Conservation (phyloP, 1,139 yeast species). For the Suhomyces bolitotheri region DNA sequence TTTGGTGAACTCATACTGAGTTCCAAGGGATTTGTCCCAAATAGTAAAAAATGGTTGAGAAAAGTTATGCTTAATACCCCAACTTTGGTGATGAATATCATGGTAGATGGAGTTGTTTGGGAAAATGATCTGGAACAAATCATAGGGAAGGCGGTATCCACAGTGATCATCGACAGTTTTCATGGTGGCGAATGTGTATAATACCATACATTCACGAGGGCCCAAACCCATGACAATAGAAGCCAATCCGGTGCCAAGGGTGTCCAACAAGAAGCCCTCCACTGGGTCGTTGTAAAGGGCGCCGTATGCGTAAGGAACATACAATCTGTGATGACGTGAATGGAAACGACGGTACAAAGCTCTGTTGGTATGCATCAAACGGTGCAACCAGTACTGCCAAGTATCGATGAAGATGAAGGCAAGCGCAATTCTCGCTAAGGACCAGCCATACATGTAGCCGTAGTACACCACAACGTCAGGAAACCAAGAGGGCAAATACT, state of each 20-base stretch:
- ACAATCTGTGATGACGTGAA: constrained; percentile 89
- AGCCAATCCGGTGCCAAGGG: constrained; percentile 89
- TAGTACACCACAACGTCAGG: constrained; percentile 49
- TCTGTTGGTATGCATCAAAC: constrained; percentile 83
- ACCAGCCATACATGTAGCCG: constrained; percentile 60
- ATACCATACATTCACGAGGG: constrained; percentile 71
- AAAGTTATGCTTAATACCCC: constrained; percentile 91
- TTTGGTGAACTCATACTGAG: constrained; percentile 70
- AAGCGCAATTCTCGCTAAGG: constrained; percentile 52
- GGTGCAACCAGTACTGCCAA: constrained; percentile 92
- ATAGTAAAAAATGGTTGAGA: constrained; percentile 96
- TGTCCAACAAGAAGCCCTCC: constrained; percentile 90
- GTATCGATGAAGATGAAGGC: constrained; percentile 83
- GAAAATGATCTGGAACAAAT: constrained; percentile 82
- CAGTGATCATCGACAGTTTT: constrained; percentile 98
- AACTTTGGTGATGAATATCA: constrained; percentile 94
- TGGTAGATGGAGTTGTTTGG: constrained; percentile 96
- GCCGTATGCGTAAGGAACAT: constrained; percentile 96
- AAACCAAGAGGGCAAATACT: constrained; percentile 33
- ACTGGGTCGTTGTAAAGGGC: constrained; percentile 92
- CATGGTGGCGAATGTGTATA: constrained; percentile 86
- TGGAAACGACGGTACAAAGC: constrained; percentile 77
- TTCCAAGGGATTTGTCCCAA: constrained; percentile 78
- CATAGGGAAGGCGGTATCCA: constrained; percentile 90
- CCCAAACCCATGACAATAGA: constrained; percentile 60